Conservation (phyloP, 129 eudicot species). For the Lactuca sativa region DNA sequence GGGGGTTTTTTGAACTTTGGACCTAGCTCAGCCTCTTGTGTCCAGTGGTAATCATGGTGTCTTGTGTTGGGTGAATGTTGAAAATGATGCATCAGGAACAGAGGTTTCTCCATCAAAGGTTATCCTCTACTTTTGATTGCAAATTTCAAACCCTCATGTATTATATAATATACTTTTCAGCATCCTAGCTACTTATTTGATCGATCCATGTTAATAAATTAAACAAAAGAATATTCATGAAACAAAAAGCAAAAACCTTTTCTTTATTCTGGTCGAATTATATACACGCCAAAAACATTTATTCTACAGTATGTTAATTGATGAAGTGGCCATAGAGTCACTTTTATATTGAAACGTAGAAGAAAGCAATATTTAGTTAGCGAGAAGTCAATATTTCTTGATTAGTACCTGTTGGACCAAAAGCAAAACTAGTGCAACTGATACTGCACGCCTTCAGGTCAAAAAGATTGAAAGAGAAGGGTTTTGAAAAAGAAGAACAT, state of each 20-base stretch:
- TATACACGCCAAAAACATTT: neutral
- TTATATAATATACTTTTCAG: slow-evolving; percentile 12
- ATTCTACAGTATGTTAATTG: neutral
- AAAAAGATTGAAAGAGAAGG: slow-evolving; percentile 31
- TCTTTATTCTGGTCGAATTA: neutral
- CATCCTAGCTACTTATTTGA: neutral
- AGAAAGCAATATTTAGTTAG: neutral
- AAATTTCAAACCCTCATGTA: slow-evolving; percentile 6
- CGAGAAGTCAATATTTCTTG: neutral
- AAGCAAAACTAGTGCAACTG: neutral
- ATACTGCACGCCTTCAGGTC: slow-evolving; percentile 36
- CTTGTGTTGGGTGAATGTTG: slow-evolving; percentile 34
- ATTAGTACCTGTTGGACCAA: slow-evolving; percentile 7
- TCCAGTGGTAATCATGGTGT: slow-evolving; percentile 40
- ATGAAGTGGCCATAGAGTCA: neutral
- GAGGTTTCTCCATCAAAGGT: slow-evolving; percentile 24
- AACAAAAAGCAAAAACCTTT: neutral
- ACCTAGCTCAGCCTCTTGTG: slow-evolving; percentile 28
- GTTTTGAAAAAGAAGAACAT: slow-evolving; percentile 19
- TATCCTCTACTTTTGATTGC: slow-evolving; percentile 4
- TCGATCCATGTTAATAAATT: slow-evolving; percentile 11
- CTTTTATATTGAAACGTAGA: too few relatives aligned
- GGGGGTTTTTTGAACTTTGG: slow-evolving; percentile 20
- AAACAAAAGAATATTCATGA: neutral
- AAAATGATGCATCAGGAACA: slow-evolving; percentile 35